These are phyloP conservation scores for Trichopus zeylanicus DNA, from an alignment of 116 monocot species.

Conservation along the genomic window DNA sequence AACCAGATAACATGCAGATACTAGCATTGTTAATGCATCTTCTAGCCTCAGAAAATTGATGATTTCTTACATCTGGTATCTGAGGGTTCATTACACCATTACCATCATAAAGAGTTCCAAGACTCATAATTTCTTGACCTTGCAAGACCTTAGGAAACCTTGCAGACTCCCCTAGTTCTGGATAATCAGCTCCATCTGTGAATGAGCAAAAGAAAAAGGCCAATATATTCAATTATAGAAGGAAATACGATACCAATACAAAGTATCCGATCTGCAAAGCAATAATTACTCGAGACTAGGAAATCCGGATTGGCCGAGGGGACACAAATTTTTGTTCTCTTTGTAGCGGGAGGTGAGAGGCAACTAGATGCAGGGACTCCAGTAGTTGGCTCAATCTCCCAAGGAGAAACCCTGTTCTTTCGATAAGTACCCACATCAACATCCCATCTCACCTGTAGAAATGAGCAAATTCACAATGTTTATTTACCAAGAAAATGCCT, in stretches of 20 bases:
- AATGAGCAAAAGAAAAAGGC: not conserved
- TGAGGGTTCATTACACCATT: constrained; percentile 21
- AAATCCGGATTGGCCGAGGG: constrained; percentile 26
- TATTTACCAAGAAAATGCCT: too few species aligned
- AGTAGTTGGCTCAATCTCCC: constrained; percentile 78
- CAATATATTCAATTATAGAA: not conserved
- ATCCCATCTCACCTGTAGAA: constrained; percentile 77
- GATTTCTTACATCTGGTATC: constrained; percentile 15
- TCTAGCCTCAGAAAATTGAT: constrained; percentile 27
- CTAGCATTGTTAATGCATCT: constrained; percentile 21
- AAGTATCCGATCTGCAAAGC: not conserved
- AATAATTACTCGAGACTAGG: constrained; percentile 40
- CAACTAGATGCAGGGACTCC: constrained; percentile 22
- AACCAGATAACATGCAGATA: constrained; percentile 14
- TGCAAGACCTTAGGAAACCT: constrained; percentile 97
- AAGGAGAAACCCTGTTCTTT: constrained; percentile 72
- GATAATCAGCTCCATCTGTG: constrained; percentile 39
- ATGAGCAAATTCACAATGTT: not conserved
- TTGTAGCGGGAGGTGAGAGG: constrained; percentile 34
- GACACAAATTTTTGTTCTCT: constrained; percentile 46
- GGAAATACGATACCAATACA: not conserved
- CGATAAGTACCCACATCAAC: constrained; percentile 32
- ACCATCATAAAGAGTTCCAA: constrained; percentile 23
- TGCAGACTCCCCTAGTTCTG: constrained; percentile 62
- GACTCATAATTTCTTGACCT: constrained; percentile 96